These are phyloP conservation scores for Rhododendron simsii DNA, from an alignment of 148 eudicot genomes.

Conservation along the genomic window DNA sequence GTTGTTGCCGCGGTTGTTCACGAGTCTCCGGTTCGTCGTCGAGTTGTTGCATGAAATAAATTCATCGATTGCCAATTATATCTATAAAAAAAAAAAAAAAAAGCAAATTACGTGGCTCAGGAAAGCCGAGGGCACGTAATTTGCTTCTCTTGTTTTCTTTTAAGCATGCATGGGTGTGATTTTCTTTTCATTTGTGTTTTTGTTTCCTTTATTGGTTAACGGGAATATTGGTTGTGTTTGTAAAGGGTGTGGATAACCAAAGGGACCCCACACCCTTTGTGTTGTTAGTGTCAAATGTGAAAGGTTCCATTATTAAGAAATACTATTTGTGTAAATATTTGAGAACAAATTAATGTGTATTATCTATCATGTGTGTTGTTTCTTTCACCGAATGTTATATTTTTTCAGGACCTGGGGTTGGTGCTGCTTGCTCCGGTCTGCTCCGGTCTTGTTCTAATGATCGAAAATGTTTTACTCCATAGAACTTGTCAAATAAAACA, in stretches of 20 bases:
- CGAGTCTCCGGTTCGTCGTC: slow-evolving; percentile 11
- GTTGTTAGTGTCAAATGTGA: slow-evolving; percentile 13
- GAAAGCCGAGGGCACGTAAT: slow-evolving; percentile 5
- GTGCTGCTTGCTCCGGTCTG: too few species aligned
- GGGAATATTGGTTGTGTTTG: neutral
- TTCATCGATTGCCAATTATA: neutral
- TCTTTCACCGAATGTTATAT: neutral
- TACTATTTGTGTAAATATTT: slow-evolving; percentile 7
- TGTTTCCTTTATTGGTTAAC: neutral
- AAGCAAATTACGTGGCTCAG: neutral
- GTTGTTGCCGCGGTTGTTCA: slow-evolving; percentile 3
- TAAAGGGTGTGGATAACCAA: slow-evolving; percentile 22
- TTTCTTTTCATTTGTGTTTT: neutral
- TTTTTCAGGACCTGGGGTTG: too few species aligned
- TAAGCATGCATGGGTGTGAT: neutral
- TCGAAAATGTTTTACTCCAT: too few species aligned
- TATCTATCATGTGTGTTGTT: neutral
- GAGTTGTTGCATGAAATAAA: slow-evolving; percentile 6
- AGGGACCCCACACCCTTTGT: slow-evolving; percentile 3
- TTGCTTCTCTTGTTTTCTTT: neutral
- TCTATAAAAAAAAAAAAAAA: neutral
- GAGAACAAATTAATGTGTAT: neutral
- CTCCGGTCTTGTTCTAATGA: too few species aligned
- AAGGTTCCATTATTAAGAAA: neutral
- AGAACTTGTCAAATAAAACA: too few species aligned